These are phyloP conservation scores for Hymenoscyphus linearis DNA, from an alignment of 2,329 filamentous ascomycete genomes.

Conservation along the genomic window DNA sequence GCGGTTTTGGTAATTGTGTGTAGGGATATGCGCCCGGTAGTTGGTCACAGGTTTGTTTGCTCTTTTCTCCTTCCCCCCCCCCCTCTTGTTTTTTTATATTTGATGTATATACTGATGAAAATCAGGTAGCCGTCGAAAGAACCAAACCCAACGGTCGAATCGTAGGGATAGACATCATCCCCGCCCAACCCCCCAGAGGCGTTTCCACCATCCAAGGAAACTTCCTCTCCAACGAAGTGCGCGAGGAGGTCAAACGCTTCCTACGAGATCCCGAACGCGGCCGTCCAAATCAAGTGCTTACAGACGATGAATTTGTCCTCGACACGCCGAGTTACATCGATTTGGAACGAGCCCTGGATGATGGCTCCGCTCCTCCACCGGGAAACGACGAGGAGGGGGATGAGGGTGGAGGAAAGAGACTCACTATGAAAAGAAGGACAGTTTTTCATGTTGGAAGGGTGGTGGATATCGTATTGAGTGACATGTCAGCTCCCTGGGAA, in stretches of 20 bases:
- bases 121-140: slow-evolving; percentile 71
- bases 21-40: slow-evolving; percentile 72
- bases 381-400: slow-evolving; percentile 6
- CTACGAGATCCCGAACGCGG: slow-evolving; percentile 60
- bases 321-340: slow-evolving; percentile 58
- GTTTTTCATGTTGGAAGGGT: slow-evolving; percentile 43
- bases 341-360: slow-evolving; percentile 46
- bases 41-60: slow-evolving; percentile 57
- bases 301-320: slow-evolving; percentile 27
- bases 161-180: slow-evolving; percentile 90
- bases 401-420: slow-evolving; percentile 26
- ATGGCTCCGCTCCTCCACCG: too few relatives aligned
- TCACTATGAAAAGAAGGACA: background rate
- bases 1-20: slow-evolving; percentile 6
- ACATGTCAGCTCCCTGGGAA: slow-evolving; percentile 98
- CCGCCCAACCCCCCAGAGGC: slow-evolving; percentile 81
- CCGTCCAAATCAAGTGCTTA: slow-evolving; percentile 36
- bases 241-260: slow-evolving; percentile 70
- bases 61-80: background rate
- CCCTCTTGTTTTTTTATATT: background rate
- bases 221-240: slow-evolving; percentile 73
- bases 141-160: slow-evolving; percentile 74
- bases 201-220: slow-evolving; percentile 96
- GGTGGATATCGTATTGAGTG: slow-evolving; percentile 92
- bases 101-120: background rate